Evolutionary conservation across 2,329 filamentous ascomycete species (phyloP).

Genomic region (Aspergillus sp.): DNA sequence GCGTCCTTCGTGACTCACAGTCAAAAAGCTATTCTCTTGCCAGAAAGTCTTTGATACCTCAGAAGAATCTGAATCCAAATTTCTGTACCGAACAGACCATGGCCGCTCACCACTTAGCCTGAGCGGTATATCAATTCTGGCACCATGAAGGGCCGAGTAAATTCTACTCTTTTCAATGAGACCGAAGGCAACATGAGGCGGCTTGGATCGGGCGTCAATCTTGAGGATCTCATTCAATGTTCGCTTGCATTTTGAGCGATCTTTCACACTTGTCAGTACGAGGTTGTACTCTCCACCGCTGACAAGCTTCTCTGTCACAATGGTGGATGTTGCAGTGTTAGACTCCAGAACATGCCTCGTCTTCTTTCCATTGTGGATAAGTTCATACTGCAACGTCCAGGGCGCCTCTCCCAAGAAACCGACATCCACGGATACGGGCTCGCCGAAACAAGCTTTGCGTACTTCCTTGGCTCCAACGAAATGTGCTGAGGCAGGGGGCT

Average conservation of each 20-base stretch:
- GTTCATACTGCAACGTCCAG: constrained; percentile 88
- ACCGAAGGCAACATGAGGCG: constrained; percentile 84
- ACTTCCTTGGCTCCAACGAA: constrained; percentile 63
- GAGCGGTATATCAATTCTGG: constrained; percentile 74
- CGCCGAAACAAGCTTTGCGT: constrained; percentile 77
- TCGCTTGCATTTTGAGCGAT: constrained; percentile 83
- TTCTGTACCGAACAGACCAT: constrained; percentile 79
- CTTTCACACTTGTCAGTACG: constrained; percentile 82
- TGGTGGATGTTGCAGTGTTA: constrained; percentile 65
- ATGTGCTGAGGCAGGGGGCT: constrained; percentile 81
- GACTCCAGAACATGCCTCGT: constrained; percentile 71
- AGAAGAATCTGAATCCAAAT: constrained; percentile 59
- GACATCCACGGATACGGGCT: constrained; percentile 75
- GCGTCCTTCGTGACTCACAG: constrained; percentile 68
- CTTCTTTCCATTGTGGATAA: constrained; percentile 86
- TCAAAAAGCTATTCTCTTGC: constrained; percentile 70
- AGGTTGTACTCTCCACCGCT: constrained; percentile 91
- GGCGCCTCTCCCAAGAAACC: constrained; percentile 80
- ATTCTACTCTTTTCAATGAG: constrained; percentile 78
- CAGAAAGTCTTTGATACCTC: constrained; percentile 54
- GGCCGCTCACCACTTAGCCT: constrained; percentile 83
- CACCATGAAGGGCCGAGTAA: constrained; percentile 76
- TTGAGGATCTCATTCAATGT: constrained; percentile 83
- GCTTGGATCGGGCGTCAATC: constrained; percentile 84
- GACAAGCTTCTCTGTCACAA: constrained; percentile 73